phyloP scores from a whole-genome alignment of 2,329 filamentous ascomycete genomes.

The Stachybotrys chartarum region DNA sequence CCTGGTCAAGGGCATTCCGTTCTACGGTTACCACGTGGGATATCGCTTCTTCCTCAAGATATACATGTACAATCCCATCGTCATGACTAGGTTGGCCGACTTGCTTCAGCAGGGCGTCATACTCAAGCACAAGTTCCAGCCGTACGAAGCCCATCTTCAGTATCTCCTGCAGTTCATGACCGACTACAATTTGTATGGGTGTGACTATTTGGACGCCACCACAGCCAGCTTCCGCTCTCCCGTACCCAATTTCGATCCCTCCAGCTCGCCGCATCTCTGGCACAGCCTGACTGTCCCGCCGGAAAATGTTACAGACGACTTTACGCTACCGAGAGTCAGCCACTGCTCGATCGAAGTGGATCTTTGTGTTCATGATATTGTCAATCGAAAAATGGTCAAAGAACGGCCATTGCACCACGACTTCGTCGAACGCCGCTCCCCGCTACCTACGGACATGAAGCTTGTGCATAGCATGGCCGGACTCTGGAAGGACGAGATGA shows the following conservation, averaged over 20 bases:
- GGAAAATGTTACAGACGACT: constrained; percentile 43
- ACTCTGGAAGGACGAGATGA: constrained; percentile 85
- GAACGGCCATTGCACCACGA: constrained; percentile 79
- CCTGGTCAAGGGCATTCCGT: constrained; percentile 86
- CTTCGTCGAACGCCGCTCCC: constrained; percentile 66
- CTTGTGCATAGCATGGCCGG: constrained; percentile 91
- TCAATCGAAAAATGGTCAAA: constrained; percentile 70
- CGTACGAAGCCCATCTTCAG: constrained; percentile 89
- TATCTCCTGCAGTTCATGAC: constrained; percentile 96
- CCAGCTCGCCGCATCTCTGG: constrained; percentile 64
- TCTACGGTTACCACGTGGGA: constrained; percentile 93
- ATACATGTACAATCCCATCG: constrained; percentile 80
- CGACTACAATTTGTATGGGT: constrained; percentile 96
- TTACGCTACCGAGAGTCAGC: constrained; percentile 66
- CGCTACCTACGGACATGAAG: constrained; percentile 62
- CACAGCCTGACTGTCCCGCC: constrained; percentile 64
- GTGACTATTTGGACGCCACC: constrained; percentile 70
- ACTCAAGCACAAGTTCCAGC: constrained; percentile 77
- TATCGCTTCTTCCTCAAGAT: constrained; percentile 90
- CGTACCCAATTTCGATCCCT: constrained; percentile 60
- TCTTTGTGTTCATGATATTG: constrained; percentile 78
- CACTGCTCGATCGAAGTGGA: constrained; percentile 89
- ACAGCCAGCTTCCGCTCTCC: constrained; percentile 69
- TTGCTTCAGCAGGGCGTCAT: constrained; percentile 82
- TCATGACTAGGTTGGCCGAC: constrained; percentile 83